phyloP scores from a whole-genome alignment of 208 protist species.

The Crithidia mellificae region DNA sequence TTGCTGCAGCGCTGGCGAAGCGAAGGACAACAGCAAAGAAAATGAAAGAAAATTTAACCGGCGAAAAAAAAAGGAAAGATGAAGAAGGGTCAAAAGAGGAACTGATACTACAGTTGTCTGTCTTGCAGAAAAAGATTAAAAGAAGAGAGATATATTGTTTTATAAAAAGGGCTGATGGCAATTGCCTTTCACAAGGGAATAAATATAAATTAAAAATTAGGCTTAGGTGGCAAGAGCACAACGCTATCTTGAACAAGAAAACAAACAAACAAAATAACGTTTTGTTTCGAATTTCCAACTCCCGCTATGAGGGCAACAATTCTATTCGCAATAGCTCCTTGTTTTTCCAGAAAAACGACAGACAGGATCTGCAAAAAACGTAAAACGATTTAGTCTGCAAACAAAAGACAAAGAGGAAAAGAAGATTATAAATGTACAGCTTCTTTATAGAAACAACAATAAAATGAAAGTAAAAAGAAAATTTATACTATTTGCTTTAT shows the following conservation, averaged over 20 bases:
- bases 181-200: background rate
- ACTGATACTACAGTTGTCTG: background rate
- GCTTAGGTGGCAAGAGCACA: background rate
- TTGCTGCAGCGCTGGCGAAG: background rate
- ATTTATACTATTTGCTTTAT: background rate
- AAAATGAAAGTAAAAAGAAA: slow-evolving; percentile 3
- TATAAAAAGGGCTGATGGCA: background rate
- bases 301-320: background rate
- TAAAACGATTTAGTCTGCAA: background rate
- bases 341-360: background rate
- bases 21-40: slow-evolving; percentile 2
- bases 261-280: background rate
- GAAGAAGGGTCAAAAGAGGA: too few relatives aligned
- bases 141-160: too few relatives aligned
- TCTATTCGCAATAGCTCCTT: background rate
- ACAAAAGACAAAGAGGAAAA: background rate
- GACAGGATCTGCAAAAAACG: background rate
- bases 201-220: background rate
- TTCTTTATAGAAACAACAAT: background rate
- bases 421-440: background rate
- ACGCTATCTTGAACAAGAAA: background rate
- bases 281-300: background rate
- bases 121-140: background rate
- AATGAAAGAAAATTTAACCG: background rate
- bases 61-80: background rate